Evolutionary conservation across 257 asterid genomes (phyloP).

Genomic region (Solanum arcanum): DNA sequence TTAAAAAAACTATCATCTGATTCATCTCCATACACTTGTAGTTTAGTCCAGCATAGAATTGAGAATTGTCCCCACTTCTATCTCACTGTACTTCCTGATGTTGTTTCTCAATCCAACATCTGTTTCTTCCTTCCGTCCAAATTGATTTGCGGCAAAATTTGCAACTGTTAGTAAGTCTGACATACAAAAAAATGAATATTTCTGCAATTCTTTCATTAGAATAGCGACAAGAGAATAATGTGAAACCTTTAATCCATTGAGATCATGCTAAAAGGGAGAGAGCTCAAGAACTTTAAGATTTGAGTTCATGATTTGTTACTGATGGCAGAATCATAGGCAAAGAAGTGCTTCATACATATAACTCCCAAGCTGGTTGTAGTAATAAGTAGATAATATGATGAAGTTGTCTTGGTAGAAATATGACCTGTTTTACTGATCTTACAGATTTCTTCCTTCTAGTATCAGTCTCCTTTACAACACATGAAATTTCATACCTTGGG

Average conservation of each 20-base stretch:
- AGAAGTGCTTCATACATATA: no score
- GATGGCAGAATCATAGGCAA: background rate
- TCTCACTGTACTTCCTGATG: background rate
- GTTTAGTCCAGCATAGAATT: background rate
- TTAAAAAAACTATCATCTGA: background rate
- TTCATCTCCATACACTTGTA: background rate
- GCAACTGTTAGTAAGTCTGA: background rate
- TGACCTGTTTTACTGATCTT: background rate
- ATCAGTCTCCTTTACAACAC: background rate
- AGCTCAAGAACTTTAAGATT: background rate
- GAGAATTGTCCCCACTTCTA: background rate
- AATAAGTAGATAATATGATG: background rate
- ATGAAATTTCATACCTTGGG: background rate
- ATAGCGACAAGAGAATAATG: background rate
- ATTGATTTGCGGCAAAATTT: background rate
- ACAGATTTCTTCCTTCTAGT: background rate
- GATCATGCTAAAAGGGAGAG: background rate
- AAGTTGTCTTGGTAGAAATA: background rate
- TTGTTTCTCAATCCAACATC: background rate
- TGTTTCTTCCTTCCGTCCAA: background rate
- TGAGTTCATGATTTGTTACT: background rate
- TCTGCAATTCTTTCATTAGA: background rate
- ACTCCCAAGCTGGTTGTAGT: background rate
- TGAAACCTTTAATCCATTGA: background rate
- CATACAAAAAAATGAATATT: background rate